These are phyloP conservation scores for Xylaria intraflava DNA, from an alignment of 495 filamentous ascomycete genomes.

Conservation along the genomic window DNA sequence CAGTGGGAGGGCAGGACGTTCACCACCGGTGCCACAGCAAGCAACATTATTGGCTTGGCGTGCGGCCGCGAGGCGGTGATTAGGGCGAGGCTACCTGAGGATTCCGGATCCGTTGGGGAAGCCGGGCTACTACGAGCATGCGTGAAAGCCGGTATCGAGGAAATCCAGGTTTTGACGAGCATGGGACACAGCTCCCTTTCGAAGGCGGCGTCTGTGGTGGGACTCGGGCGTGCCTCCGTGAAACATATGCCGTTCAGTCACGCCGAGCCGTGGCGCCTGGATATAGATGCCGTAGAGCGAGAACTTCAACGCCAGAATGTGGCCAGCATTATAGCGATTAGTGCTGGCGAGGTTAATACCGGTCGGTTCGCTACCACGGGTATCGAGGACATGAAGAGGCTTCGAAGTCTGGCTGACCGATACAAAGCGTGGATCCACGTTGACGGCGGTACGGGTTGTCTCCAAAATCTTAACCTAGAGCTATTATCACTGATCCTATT, in stretches of 20 bases:
- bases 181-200: constrained; percentile 73
- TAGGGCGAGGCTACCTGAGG: constrained; percentile 28
- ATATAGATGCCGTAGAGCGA: constrained; percentile 51
- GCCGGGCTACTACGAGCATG: constrained; percentile 63
- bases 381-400: constrained; percentile 50
- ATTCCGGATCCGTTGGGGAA: constrained; percentile 51
- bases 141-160: constrained; percentile 51
- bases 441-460: constrained; percentile 55
- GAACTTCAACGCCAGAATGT: constrained; percentile 43
- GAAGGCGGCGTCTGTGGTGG: constrained; percentile 77
- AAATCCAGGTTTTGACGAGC: constrained; percentile 71
- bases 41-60: constrained; percentile 76
- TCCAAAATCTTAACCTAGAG: not conserved
- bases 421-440: constrained; percentile 85
- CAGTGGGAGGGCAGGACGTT: constrained; percentile 61
- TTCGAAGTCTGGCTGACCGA: constrained; percentile 64
- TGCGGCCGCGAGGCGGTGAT: constrained; percentile 67
- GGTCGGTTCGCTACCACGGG: constrained; percentile 68
- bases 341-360: constrained; percentile 86
- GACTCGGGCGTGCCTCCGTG: constrained; percentile 67
- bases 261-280: constrained; percentile 57
- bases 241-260: constrained; percentile 48
- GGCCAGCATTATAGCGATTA: constrained; percentile 69
- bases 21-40: constrained; percentile 83
- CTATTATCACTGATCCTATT: constrained; percentile 4